Evolutionary conservation across 2,329 filamentous ascomycete species (phyloP), one percentile per base, ranked within the genome.

Genomic region (Didymella arachidicola): DNA sequence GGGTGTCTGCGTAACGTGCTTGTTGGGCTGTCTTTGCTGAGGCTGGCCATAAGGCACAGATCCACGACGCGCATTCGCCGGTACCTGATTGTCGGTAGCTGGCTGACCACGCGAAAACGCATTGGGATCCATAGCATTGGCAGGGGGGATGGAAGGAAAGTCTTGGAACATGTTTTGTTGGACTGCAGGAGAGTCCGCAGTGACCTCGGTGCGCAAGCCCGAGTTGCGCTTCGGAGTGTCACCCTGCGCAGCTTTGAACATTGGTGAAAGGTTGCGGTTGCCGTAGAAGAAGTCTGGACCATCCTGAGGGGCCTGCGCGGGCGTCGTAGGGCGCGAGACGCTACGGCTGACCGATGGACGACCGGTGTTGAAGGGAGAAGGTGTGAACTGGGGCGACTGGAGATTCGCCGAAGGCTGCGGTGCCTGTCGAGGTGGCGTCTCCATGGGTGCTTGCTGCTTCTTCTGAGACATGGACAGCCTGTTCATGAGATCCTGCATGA

Each of bases 171-270:
- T 55, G 39, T 56, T 62, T 39, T 71, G 71, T 18, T 64, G 54
- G 18, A 69, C 53, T 16, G 68, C 44, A 10, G 74, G 71, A 25
- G 73, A 74, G 52, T 72, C 69, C 12, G 73, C 70, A 10, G 70
- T 75, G 41, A 80, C 68, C 56, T 81, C 78, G 30, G 80, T 79
- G 16, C 79, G 78, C 10, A 81, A 72, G 48, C 73, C 71, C 30
- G 80, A 81, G 29, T 79, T 77, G 32, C 77, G 78, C 44, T 76
- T 72, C 5, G 75, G 66, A 12, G 78, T 75, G 39, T 81, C 78
- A n/a, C 69, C 66, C 53, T 79, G 78, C 14, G 78, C 78, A 30
- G 80, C 79, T 62, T 81, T 78, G 74, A 83, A 83, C 25, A 83
- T 61, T 4, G 80, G 79, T 3, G 80, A 81, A 32, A 83, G 78